A percentile compares a stretch with the other conserved stretches of the same genome.
These are phyloP conservation scores for Pleurotus ostreatus DNA, from an alignment of 768 basidiomycete species.

Conservation along the genomic window DNA sequence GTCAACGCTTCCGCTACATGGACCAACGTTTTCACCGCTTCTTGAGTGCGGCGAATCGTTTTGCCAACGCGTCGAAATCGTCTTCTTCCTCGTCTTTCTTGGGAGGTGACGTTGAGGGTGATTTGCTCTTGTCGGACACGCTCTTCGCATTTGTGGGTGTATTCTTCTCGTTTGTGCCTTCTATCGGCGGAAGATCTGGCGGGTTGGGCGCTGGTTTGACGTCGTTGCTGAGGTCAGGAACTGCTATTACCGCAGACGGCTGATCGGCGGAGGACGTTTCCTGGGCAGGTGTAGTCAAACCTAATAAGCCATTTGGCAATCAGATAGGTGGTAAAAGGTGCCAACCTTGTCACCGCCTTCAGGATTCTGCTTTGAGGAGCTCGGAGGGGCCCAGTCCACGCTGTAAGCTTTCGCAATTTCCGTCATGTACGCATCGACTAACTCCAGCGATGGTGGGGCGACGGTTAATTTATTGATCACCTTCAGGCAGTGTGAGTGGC, in stretches of 20 bases:
- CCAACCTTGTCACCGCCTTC: conserved; percentile 38
- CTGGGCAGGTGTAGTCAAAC: neutral
- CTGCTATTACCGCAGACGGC: conserved; percentile 8
- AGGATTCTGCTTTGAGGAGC: conserved; percentile 18
- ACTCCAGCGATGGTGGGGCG: conserved; percentile 62
- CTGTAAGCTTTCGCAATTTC: conserved; percentile 91
- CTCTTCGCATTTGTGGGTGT: conserved; percentile 15
- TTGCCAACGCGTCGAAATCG: conserved; percentile 71
- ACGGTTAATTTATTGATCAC: conserved; percentile 70
- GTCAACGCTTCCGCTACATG: too few relatives aligned
- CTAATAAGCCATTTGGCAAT: neutral
- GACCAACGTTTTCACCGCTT: conserved; percentile 46
- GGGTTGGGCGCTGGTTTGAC: conserved; percentile 34
- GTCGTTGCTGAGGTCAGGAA: conserved; percentile 24
- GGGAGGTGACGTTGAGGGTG: conserved; percentile 17
- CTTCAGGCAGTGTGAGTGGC: conserved; percentile 32
- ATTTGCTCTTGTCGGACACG: conserved; percentile 14
- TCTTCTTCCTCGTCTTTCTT: conserved; percentile 43
- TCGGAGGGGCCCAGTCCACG: conserved; percentile 57
- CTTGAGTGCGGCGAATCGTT: conserved; percentile 85
- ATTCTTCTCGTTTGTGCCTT: conserved; percentile 35
- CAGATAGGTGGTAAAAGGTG: neutral
- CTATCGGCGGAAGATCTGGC: conserved; percentile 47
- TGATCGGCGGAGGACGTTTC: conserved; percentile 1
- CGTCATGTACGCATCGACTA: conserved; percentile 84